Evolutionary conservation across 1,139 yeast genomes (phyloP).

Genomic region (Taphrina communis): DNA sequence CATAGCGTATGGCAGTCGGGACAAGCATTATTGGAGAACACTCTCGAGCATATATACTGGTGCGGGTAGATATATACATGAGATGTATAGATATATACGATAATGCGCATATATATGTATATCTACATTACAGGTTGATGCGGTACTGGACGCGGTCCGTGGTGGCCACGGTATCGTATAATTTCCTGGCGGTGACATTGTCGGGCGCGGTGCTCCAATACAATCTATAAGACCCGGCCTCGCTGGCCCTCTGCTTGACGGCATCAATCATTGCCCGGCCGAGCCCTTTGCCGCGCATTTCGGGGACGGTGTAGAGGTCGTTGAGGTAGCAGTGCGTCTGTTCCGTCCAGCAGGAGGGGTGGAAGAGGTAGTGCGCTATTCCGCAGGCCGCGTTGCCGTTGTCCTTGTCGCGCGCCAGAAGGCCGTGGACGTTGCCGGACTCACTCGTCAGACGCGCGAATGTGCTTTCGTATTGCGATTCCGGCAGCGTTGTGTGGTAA

Average conservation of each 20-base stretch:
- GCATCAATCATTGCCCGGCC: conserved; percentile 44
- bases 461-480: conserved; percentile 21
- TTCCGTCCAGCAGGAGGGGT: conserved; percentile 46
- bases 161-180: conserved; percentile 31
- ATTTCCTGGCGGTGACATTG: conserved; percentile 17
- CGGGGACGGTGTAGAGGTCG: conserved; percentile 46
- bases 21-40: background rate
- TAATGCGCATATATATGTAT: background rate
- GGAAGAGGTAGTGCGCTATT: conserved; percentile 46
- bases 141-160: conserved; percentile 32
- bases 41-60: background rate
- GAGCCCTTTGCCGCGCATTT: conserved; percentile 43
- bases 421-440: conserved; percentile 22
- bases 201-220: conserved; percentile 36
- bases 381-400: conserved; percentile 36
- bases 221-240: conserved; percentile 11
- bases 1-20: background rate
- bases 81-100: background rate
- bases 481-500: conserved; percentile 24
- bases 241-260: conserved; percentile 12
- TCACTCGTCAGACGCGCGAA: conserved; percentile 12
- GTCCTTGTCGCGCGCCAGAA: conserved; percentile 2
- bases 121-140: conserved; percentile 7
- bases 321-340: conserved; percentile 46
- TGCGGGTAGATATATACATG: background rate